Conservation (phyloP, 805 yeast genomes). For the Wickerhamiella lipophila region DNA sequence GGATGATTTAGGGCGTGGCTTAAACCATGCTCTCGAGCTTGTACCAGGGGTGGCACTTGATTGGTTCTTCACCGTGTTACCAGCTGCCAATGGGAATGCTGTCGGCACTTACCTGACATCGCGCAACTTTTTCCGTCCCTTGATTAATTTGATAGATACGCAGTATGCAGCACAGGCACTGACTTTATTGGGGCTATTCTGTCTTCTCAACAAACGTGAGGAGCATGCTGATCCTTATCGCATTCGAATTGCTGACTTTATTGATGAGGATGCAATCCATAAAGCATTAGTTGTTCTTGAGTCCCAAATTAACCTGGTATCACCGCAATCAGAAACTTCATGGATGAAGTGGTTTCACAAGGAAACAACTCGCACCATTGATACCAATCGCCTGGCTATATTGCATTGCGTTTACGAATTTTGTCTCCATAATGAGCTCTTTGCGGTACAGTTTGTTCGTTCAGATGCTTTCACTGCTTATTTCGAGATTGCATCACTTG, state of each 20-base stretch:
- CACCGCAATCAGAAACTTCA: slow-evolving; percentile 10
- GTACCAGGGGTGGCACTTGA: slow-evolving; percentile 13
- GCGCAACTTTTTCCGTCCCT: slow-evolving; percentile 30
- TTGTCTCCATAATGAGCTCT: slow-evolving; percentile 27
- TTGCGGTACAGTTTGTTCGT: slow-evolving; percentile 24
- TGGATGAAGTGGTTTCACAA: slow-evolving; percentile 7
- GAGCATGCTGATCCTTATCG: slow-evolving; percentile 30
- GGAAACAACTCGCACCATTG: not conserved
- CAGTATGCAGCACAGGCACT: slow-evolving; percentile 26
- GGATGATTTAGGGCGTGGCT: slow-evolving; percentile 22
- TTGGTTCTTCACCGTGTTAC: slow-evolving; percentile 18
- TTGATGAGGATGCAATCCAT: slow-evolving; percentile 28
- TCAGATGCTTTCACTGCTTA: slow-evolving; percentile 23
- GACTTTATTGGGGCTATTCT: slow-evolving; percentile 28
- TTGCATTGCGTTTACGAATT: slow-evolving; percentile 27
- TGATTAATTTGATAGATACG: slow-evolving; percentile 26
- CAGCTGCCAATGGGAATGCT: slow-evolving; percentile 27
- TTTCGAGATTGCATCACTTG: slow-evolving; percentile 24
- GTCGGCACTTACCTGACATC: slow-evolving; percentile 27
- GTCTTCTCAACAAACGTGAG: slow-evolving; percentile 27
- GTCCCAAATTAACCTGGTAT: slow-evolving; percentile 19
- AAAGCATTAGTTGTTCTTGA: slow-evolving; percentile 24
- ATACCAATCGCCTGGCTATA: slow-evolving; percentile 12
- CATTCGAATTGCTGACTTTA: slow-evolving; percentile 30
- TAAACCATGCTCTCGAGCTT: slow-evolving; percentile 22